phyloP scores from a whole-genome alignment of 2,329 filamentous ascomycete species.

The Colletotrichum falcatum region DNA sequence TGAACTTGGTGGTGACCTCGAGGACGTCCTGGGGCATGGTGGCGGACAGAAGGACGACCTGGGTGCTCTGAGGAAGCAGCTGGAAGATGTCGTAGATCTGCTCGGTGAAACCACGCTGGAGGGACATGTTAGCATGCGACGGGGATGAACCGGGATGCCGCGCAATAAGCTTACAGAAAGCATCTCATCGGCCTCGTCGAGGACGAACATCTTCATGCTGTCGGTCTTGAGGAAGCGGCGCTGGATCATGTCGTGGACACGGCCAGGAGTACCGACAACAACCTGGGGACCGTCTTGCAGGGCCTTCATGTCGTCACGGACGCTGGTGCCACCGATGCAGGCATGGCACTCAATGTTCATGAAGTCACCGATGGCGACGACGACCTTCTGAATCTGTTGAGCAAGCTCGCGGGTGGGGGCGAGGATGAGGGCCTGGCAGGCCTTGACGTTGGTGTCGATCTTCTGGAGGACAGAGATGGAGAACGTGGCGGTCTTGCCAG shows the following conservation, averaged over 20 bases:
- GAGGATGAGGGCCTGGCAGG: constrained; percentile 97
- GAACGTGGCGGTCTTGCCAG: constrained; percentile 99
- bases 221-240: constrained; percentile 97
- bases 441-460: constrained; percentile 94
- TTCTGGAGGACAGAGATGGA: constrained; percentile 99
- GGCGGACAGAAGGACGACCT: constrained; percentile 97
- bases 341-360: constrained; percentile 99
- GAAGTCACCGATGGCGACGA: constrained; percentile 98
- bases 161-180: constrained; percentile 75
- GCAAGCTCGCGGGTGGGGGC: constrained; percentile 98
- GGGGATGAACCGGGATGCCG: neutral
- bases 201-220: constrained; percentile 99
- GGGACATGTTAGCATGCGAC: constrained; percentile 49
- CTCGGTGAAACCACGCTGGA: constrained; percentile 95
- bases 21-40: constrained; percentile 99
- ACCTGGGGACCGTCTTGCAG: constrained; percentile 96
- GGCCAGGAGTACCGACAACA: constrained; percentile 96
- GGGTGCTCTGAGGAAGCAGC: constrained; percentile 95
- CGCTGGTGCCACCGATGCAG: constrained; percentile 98
- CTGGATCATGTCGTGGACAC: constrained; percentile 99
- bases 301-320: constrained; percentile 98
- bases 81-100: constrained; percentile 99
- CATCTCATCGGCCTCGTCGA: constrained; percentile 99
- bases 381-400: constrained; percentile 99
- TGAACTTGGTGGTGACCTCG: constrained; percentile 99